phyloP scores from a whole-genome alignment of 2,329 filamentous ascomycete species.

The Trichoderma afroharzianum region DNA sequence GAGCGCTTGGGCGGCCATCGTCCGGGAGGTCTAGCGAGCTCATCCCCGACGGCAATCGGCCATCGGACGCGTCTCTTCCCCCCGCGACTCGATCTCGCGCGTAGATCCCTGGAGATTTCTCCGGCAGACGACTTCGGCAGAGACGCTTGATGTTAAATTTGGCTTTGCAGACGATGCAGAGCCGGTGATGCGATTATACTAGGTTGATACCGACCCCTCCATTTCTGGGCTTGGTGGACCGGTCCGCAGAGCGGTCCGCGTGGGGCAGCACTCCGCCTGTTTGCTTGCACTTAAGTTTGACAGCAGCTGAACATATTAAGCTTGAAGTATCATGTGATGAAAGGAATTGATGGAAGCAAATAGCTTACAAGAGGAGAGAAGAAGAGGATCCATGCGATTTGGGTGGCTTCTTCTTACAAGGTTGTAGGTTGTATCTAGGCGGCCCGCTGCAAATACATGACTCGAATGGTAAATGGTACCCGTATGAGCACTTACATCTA shows the following conservation, averaged over 20 bases:
- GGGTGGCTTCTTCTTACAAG: neutral
- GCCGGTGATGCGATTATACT: neutral
- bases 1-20: neutral
- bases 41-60: neutral
- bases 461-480: neutral
- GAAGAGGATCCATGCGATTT: neutral
- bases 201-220: neutral
- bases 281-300: neutral
- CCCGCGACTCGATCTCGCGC: neutral
- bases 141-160: neutral
- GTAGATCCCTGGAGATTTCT: neutral
- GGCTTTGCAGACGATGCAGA: neutral
- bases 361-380: neutral
- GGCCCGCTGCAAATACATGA: neutral
- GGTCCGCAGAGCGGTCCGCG: constrained; percentile 15
- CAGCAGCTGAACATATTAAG: neutral
- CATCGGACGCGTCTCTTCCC: neutral
- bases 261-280: neutral
- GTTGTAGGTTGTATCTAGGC: neutral
- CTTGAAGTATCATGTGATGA: neutral
- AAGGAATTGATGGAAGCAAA: neutral
- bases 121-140: neutral
- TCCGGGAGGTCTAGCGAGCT: neutral
- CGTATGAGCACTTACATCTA: neutral
- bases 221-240: neutral